These are phyloP conservation scores for Nakazawaea pomicola DNA, from an alignment of 805 yeast species.

Conservation along the genomic window DNA sequence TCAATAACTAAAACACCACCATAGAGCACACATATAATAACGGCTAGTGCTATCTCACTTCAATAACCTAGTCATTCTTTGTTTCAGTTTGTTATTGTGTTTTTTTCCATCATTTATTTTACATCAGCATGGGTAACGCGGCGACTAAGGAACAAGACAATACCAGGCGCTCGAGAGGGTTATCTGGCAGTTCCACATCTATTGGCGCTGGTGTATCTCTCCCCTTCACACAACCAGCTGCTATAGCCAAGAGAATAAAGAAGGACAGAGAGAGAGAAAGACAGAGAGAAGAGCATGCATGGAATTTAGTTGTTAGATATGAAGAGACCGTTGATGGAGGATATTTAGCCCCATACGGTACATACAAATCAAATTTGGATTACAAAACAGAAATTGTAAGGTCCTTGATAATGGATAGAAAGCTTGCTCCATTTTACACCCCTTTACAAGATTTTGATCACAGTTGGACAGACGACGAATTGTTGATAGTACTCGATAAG, in stretches of 20 bases:
- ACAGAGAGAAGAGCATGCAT: slow-evolving; percentile 47
- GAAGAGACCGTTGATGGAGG: slow-evolving; percentile 91
- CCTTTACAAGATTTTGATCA: slow-evolving; percentile 80
- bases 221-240: slow-evolving; percentile 16
- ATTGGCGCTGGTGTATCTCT: slow-evolving; percentile 6
- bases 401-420: slow-evolving; percentile 59
- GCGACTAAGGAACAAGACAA: slow-evolving; percentile 35
- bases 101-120: no score
- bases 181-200: slow-evolving; percentile 2
- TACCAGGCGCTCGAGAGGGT: slow-evolving; percentile 12
- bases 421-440: slow-evolving; percentile 83
- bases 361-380: slow-evolving; percentile 72
- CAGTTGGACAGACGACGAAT: slow-evolving; percentile 65
- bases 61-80: no score
- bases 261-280: slow-evolving; percentile 51
- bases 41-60: no score
- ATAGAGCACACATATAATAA: no score
- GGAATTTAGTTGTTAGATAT: slow-evolving; percentile 52
- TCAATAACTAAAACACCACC: no score
- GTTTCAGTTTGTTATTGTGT: no score
- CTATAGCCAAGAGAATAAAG: slow-evolving; percentile 27
- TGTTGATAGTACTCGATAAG: slow-evolving; percentile 46
- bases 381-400: slow-evolving; percentile 73
- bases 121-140: slow-evolving; percentile 40
- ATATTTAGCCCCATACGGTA: slow-evolving; percentile 85